Conservation (phyloP, 192 early-diverging fungal genomes). For the Backusella luteola region DNA sequence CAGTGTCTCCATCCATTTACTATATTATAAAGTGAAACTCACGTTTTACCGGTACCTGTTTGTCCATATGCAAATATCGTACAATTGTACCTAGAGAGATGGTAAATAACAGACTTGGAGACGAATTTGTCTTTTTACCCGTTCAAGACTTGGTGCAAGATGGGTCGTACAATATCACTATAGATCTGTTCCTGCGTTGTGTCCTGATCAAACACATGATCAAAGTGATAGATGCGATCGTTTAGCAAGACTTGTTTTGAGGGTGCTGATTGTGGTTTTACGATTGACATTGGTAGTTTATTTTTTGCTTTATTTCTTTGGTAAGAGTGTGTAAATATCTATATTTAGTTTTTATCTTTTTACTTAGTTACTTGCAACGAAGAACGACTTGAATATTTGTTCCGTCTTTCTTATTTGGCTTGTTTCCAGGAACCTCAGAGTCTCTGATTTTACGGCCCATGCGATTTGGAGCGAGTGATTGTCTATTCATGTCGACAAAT, state of each 20-base stretch:
- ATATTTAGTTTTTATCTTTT: not conserved
- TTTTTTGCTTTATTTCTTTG: conserved; percentile 23
- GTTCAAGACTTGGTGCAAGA: conserved; percentile 74
- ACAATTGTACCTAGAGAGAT: conserved; percentile 63
- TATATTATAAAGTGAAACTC: conserved; percentile 5
- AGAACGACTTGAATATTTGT: conserved; percentile 83
- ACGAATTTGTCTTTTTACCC: conserved; percentile 21
- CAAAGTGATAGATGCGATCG: conserved; percentile 81
- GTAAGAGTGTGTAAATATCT: too few species aligned
- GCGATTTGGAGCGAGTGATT: not conserved
- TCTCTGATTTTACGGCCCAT: not conserved
- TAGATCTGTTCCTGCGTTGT: conserved; percentile 80
- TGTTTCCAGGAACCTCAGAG: not conserved
- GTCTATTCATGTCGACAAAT: not conserved
- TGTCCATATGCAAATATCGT: conserved; percentile 85
- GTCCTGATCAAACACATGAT: conserved; percentile 82
- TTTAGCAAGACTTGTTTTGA: conserved; percentile 60
- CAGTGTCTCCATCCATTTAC: not conserved
- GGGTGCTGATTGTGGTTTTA: conserved; percentile 61
- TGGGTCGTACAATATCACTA: conserved; percentile 73
- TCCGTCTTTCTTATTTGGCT: conserved; percentile 43
- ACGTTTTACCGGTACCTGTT: conserved; percentile 95
- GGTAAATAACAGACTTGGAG: not conserved
- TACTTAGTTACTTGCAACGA: conserved; percentile 61
- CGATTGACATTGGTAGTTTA: conserved; percentile 33